These are phyloP conservation scores for Starmerella sp. DNA, from an alignment of 805 yeast genomes.

Conservation along the genomic window DNA sequence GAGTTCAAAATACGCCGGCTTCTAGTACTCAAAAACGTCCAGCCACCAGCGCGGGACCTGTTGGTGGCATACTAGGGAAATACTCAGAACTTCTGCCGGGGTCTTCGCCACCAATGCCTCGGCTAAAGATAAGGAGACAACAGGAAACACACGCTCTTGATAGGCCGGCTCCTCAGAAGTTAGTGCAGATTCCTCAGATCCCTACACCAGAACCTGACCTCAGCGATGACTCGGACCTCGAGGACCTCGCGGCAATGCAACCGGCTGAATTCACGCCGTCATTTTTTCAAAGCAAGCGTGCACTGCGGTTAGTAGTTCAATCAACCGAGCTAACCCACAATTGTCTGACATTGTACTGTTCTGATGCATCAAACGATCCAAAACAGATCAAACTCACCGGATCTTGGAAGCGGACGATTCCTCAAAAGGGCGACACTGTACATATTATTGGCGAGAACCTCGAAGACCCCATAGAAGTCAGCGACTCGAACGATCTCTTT, in stretches of 20 bases:
- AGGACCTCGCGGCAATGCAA: conserved; percentile 10
- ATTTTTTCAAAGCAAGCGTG: conserved; percentile 11
- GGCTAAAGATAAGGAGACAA: conserved; percentile 1
- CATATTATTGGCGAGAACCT: conserved; percentile 23
- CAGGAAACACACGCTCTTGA: neutral
- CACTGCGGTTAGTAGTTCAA: conserved; percentile 10
- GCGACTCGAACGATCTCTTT: conserved; percentile 45
- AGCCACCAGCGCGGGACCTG: neutral
- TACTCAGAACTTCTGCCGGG: conserved; percentile 16
- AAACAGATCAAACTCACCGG: conserved; percentile 4
- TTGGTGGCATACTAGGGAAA: conserved; percentile 11
- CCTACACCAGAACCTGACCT: neutral
- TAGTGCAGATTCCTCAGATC: neutral
- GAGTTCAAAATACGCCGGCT: neutral
- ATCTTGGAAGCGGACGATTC: conserved; percentile 24
- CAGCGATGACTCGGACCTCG: conserved; percentile 15
- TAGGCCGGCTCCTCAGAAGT: neutral
- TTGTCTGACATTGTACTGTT: neutral
- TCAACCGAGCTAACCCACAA: neutral
- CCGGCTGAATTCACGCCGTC: conserved; percentile 6
- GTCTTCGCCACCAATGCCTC: conserved; percentile 20
- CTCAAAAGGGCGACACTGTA: conserved; percentile 25
- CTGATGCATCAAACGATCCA: neutral
- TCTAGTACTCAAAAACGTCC: neutral
- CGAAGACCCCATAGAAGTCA: conserved; percentile 32